Evolutionary conservation across 371 early-diverging fungal species (phyloP).

Genomic region (Catenaria anguillulae): DNA sequence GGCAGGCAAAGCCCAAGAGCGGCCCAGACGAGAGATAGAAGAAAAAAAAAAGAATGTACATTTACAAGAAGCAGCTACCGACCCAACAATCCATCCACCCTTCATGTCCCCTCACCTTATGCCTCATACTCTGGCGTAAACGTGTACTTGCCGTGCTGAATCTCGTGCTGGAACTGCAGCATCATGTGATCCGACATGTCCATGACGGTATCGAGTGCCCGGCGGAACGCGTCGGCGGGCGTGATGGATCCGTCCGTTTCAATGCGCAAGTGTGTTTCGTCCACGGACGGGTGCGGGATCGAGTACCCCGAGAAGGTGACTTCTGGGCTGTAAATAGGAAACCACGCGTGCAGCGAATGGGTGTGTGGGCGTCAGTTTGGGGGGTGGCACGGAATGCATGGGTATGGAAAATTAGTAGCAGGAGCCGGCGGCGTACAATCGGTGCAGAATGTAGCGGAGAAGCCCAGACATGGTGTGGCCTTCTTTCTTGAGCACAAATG

Average conservation of each 20-base stretch:
- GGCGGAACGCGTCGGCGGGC: constrained; percentile 66
- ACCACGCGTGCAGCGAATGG: constrained; percentile 49
- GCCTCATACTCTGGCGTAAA: too few relatives aligned
- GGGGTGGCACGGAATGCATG: too few relatives aligned
- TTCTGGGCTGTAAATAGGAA: constrained; percentile 38
- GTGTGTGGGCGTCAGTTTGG: too few relatives aligned
- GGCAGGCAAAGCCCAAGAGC: too few relatives aligned
- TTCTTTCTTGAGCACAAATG: constrained; percentile 76
- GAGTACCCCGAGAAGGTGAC: constrained; percentile 97
- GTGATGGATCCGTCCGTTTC: constrained; percentile 76
- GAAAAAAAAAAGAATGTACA: too few relatives aligned
- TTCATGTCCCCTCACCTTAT: too few relatives aligned
- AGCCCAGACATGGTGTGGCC: constrained; percentile 95
- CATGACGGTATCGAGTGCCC: constrained; percentile 68
- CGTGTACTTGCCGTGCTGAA: constrained; percentile 29
- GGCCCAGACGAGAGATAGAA: too few relatives aligned
- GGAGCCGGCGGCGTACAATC: too few relatives aligned
- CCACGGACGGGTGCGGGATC: constrained; percentile 98
- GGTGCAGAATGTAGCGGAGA: constrained; percentile 59
- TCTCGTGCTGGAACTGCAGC: constrained; percentile 39
- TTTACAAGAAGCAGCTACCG: too few relatives aligned
- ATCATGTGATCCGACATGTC: constrained; percentile 51
- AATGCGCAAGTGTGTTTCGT: constrained; percentile 80
- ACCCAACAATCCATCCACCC: too few relatives aligned
- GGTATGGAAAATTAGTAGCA: too few relatives aligned